Evolutionary conservation across 2,329 filamentous ascomycete genomes (phyloP), one percentile per base, ranked within the genome.

Genomic region (Plectosphaerella sp.): DNA sequence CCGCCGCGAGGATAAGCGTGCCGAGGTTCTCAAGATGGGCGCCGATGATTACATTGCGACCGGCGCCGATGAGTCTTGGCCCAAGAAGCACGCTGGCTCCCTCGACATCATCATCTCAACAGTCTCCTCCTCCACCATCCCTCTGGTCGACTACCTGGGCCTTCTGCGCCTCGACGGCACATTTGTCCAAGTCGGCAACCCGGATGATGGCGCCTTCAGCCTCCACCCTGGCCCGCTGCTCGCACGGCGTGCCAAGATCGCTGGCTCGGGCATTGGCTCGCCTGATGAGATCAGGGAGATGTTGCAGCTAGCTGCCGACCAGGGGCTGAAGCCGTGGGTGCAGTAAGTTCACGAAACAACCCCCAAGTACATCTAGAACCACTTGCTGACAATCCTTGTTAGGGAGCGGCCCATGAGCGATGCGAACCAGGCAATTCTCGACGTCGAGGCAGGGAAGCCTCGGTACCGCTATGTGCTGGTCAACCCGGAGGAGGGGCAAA

Each of bases 91-190:
- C 58, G 68, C 69, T 24, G 66, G 71, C 18, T 72, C 70, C 4
- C 71, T 86, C 50, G 81, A 86, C 60, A 64, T 86, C 11, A 83
- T 86, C 60, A 67, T 86, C 54, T 79, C 70, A 51, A 86, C 83
- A 1, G 77, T 83, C 14, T 80, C 78, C 2, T 57, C 55, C 20
- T 37, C 54, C 47, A 54, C 51, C 49, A 35, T 57, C 20, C 85
- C 85, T 1, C 63, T 89, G 22, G 64, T 69, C 48, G 69, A 79
- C 46, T 89, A 89, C 66, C 71, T 89, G 54, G 64, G 72, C 25
- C 71, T 89, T 9, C 67, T 87, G 8, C 72, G 75, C 48, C 66
- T 75, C 6, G 74, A 80, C 50, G 82, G 83, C 5, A 73, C 72
- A 2, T 80, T 86, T 59, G 76, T 87, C 49, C 80, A 84, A 63